Conservation (phyloP, 768 basidiomycete genomes). For the Leccinum longicurvipes region DNA sequence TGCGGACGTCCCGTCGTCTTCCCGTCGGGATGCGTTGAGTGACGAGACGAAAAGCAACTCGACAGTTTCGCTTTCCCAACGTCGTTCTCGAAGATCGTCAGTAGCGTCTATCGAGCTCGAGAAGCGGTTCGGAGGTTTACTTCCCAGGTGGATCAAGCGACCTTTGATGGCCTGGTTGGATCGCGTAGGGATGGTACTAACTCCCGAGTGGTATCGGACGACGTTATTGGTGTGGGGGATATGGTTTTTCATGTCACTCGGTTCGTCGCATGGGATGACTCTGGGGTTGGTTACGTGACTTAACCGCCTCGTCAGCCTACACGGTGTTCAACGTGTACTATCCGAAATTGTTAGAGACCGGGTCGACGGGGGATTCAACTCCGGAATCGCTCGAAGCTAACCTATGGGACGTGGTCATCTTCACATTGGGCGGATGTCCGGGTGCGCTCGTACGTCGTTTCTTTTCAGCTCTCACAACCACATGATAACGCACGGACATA, state of each 20-base stretch:
- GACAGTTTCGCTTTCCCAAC: neutral
- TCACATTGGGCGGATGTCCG: slow-evolving; percentile 80
- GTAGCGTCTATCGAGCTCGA: slow-evolving; percentile 38
- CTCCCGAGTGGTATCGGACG: slow-evolving; percentile 72
- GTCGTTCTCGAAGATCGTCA: slow-evolving; percentile 36
- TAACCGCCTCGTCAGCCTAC: slow-evolving; percentile 47
- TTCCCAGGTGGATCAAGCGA: slow-evolving; percentile 54
- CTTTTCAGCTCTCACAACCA: neutral
- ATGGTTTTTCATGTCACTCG: slow-evolving; percentile 78
- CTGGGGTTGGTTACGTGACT: neutral
- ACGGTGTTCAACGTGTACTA: slow-evolving; percentile 94
- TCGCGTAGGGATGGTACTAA: slow-evolving; percentile 65
- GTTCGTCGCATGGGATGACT: slow-evolving; percentile 38
- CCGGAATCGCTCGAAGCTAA: slow-evolving; percentile 55
- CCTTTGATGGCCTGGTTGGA: slow-evolving; percentile 69
- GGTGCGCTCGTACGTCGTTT: slow-evolving; percentile 64
- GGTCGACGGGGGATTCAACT: slow-evolving; percentile 15
- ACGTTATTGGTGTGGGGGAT: slow-evolving; percentile 76
- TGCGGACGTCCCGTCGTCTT: no score
- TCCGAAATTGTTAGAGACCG: slow-evolving; percentile 77
- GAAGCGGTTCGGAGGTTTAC: slow-evolving; percentile 36
- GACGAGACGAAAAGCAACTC: slow-evolving; percentile 18
- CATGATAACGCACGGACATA: slow-evolving; percentile 26
- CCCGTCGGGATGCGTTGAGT: slow-evolving; percentile 2
- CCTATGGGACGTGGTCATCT: slow-evolving; percentile 84